A percentile compares a stretch with the other conserved stretches of the same genome.
Conservation (phyloP, 2,329 filamentous ascomycete species). For the Drechslerella stenobrocha region DNA sequence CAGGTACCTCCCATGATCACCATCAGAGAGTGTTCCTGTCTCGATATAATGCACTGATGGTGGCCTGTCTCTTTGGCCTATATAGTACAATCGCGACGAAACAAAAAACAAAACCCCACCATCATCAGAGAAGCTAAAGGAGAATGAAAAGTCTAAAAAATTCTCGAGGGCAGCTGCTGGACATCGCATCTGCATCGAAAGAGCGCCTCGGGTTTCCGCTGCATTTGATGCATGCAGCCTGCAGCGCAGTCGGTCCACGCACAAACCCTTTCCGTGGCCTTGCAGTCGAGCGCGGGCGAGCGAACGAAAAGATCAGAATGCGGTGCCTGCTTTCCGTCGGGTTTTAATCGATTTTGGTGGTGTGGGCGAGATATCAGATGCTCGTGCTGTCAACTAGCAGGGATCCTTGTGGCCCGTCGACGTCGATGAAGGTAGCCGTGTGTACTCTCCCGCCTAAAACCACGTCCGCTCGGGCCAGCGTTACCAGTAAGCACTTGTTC, state of each 20-base stretch:
- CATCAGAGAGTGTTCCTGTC: too few relatives aligned
- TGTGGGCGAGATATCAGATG: too few relatives aligned
- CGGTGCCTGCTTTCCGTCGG: conserved; percentile 34
- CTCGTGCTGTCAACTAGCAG: not conserved
- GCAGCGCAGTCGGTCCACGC: conserved; percentile 12
- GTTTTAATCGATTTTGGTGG: too few relatives aligned
- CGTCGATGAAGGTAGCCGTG: not conserved
- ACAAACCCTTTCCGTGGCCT: conserved; percentile 24
- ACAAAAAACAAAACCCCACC: too few relatives aligned
- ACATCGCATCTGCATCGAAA: conserved; percentile 48
- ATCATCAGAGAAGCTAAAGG: too few relatives aligned
- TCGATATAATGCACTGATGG: not conserved
- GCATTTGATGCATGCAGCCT: conserved; percentile 35
- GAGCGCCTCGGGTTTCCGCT: conserved; percentile 20
- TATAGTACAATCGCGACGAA: too few relatives aligned
- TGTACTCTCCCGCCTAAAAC: not conserved
- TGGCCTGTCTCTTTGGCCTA: too few relatives aligned
- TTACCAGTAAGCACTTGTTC: not conserved
- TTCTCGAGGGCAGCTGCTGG: conserved; percentile 12
- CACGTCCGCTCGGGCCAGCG: not conserved
- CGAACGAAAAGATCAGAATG: conserved; percentile 18
- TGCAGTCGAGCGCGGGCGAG: conserved; percentile 5
- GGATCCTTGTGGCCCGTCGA: conserved; percentile 2
- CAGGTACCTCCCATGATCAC: conserved; percentile 1
- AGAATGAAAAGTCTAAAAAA: not conserved